Evolutionary conservation across 2,329 filamentous ascomycete genomes (phyloP).

Genomic region (Phaeosphaeriaceae sp.): DNA sequence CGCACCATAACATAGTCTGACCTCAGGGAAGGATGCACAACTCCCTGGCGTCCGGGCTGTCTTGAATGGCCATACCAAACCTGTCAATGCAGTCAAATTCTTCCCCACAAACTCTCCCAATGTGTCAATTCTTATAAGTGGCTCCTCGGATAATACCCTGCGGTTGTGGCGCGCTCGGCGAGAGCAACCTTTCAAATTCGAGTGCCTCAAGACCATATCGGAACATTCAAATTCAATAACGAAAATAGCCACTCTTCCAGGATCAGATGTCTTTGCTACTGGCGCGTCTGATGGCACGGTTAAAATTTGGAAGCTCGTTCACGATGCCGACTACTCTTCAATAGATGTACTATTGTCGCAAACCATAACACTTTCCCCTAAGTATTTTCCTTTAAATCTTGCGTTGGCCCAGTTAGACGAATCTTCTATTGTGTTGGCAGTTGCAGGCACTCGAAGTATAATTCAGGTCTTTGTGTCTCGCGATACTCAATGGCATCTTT

Average conservation of each 20-base stretch:
- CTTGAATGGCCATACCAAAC: conserved; percentile 76
- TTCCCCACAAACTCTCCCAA: conserved; percentile 61
- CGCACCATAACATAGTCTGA: conserved; percentile 16
- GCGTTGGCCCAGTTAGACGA: conserved; percentile 69
- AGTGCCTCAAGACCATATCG: conserved; percentile 57
- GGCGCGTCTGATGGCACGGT: conserved; percentile 69
- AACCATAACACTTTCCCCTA: conserved; percentile 74
- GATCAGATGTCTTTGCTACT: conserved; percentile 59
- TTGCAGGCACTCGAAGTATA: conserved; percentile 82
- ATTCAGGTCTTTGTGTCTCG: conserved; percentile 79
- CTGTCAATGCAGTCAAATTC: conserved; percentile 85
- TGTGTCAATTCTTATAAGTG: conserved; percentile 71
- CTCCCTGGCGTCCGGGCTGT: conserved; percentile 68
- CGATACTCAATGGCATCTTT: conserved; percentile 66
- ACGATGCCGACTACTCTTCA: conserved; percentile 34
- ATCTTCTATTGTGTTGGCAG: conserved; percentile 71
- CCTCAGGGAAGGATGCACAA: conserved; percentile 46
- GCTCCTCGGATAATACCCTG: conserved; percentile 79
- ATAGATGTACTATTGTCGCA: conserved; percentile 38
- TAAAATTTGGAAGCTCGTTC: conserved; percentile 70
- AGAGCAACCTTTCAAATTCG: conserved; percentile 42
- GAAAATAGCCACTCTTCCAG: conserved; percentile 57
- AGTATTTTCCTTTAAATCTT: conserved; percentile 81
- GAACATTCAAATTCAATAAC: conserved; percentile 81
- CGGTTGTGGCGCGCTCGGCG: conserved; percentile 62